A percentile compares a stretch with the other conserved stretches of the same genome.
These are phyloP conservation scores for Psidium guajava DNA, from an alignment of 345 rosid species.

Conservation along the genomic window DNA sequence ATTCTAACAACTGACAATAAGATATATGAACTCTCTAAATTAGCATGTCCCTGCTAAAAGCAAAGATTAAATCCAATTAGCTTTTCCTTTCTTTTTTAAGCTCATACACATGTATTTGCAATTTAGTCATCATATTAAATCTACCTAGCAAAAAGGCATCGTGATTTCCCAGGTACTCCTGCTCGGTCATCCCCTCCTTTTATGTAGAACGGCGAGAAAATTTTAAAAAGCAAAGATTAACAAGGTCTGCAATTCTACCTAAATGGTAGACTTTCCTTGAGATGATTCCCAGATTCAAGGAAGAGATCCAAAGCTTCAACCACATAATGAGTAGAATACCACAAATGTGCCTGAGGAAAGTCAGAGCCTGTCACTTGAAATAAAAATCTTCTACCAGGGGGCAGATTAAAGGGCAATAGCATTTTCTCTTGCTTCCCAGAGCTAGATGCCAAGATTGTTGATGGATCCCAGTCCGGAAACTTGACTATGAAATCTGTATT, in stretches of 20 bases:
- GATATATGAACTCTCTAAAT: not conserved
- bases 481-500: conserved; percentile 87
- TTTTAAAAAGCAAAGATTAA: not conserved
- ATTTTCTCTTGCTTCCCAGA: conserved; percentile 16
- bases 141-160: not conserved
- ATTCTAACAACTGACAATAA: not conserved
- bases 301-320: conserved; percentile 51
- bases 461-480: conserved; percentile 88
- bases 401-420: conserved; percentile 8
- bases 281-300: conserved; percentile 60
- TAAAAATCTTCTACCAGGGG: conserved; percentile 45
- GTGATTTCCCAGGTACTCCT: not conserved
- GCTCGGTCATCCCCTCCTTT: not conserved
- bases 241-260: conserved; percentile 27
- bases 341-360: conserved; percentile 69
- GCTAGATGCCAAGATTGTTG: conserved; percentile 17
- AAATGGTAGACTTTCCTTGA: conserved; percentile 57
- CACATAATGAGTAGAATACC: conserved; percentile 64
- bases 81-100: not conserved
- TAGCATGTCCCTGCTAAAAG: not conserved
- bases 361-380: conserved; percentile 25
- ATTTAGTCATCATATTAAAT: not conserved
- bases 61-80: not conserved
- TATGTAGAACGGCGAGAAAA: not conserved
- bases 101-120: not conserved